phyloP scores from a whole-genome alignment of 163 green algal genomes.

The Chlamydomonas reinhardtii region DNA sequence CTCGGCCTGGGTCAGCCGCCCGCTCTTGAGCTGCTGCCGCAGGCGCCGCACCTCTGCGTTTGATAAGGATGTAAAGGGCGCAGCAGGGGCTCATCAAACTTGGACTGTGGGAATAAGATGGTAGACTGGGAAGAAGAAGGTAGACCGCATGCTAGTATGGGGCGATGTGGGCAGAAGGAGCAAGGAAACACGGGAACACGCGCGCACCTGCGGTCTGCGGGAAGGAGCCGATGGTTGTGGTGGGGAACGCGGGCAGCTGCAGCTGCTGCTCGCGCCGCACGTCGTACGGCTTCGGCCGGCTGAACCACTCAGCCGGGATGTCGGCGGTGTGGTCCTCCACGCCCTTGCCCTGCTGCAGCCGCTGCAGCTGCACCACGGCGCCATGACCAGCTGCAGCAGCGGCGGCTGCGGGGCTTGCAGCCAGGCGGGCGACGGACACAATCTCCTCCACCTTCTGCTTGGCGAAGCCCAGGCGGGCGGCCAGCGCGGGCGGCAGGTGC shows the following conservation, averaged over 20 bases:
- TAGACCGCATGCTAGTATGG: too few relatives aligned
- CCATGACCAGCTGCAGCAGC: neutral
- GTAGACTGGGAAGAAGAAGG: too few relatives aligned
- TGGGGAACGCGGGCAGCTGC: slow-evolving; percentile 77
- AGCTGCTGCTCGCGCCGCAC: slow-evolving; percentile 75
- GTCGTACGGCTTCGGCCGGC: slow-evolving; percentile 69
- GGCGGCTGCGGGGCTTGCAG: too few relatives aligned
- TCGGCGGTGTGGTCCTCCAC: neutral
- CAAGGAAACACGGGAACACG: too few relatives aligned
- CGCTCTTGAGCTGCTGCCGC: slow-evolving; percentile 78
- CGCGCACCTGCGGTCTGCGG: slow-evolving; percentile 83
- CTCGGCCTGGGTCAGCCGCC: slow-evolving; percentile 70
- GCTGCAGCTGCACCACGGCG: neutral
- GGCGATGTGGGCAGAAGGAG: too few relatives aligned
- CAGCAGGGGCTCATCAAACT: too few relatives aligned
- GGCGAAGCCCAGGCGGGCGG: slow-evolving; percentile 80
- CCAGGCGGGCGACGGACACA: slow-evolving; percentile 39
- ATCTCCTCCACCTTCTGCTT: slow-evolving; percentile 87
- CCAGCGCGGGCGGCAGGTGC: slow-evolving; percentile 61
- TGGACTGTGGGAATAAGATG: too few relatives aligned
- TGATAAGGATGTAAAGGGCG: neutral
- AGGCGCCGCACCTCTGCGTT: slow-evolving; percentile 76
- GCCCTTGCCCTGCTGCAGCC: neutral
- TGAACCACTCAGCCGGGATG: slow-evolving; percentile 65
- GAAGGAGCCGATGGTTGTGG: slow-evolving; percentile 89